Evolutionary conservation across 257 asterid genomes (phyloP).

Genomic region (Plectranthus barbatus): DNA sequence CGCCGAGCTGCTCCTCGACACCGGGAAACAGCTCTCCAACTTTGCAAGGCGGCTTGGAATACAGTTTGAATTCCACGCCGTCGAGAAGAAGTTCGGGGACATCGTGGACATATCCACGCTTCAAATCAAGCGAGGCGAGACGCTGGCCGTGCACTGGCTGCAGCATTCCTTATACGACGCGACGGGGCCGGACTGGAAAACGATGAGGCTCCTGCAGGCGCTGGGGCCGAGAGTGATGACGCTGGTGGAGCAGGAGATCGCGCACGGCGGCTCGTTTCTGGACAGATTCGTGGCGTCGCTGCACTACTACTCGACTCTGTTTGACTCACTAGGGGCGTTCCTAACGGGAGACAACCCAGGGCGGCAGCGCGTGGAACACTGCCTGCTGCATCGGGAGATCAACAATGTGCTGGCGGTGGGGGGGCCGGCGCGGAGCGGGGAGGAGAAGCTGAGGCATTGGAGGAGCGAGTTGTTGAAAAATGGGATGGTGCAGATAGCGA

Average conservation of each 20-base stretch:
- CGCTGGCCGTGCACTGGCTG: slow-evolving; percentile 65
- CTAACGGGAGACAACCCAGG: slow-evolving; percentile 33
- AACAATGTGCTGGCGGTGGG: slow-evolving; percentile 69
- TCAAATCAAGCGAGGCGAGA: slow-evolving; percentile 37
- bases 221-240: slow-evolving; percentile 54
- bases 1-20: slow-evolving; percentile 40
- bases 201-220: slow-evolving; percentile 45
- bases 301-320: slow-evolving; percentile 68
- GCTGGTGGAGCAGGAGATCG: slow-evolving; percentile 64
- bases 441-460: slow-evolving; percentile 67
- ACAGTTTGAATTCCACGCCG: slow-evolving; percentile 57
- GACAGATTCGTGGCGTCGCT: slow-evolving; percentile 73
- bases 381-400: slow-evolving; percentile 51
- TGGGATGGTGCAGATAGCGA: slow-evolving; percentile 51
- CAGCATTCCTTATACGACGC: slow-evolving; percentile 77
- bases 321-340: slow-evolving; percentile 65
- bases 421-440: slow-evolving; percentile 83
- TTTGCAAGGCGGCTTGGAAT: slow-evolving; percentile 61
- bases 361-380: slow-evolving; percentile 50
- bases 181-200: slow-evolving; percentile 66
- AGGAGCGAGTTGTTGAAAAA: slow-evolving; percentile 38
- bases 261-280: slow-evolving; percentile 58
- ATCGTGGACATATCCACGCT: slow-evolving; percentile 30
- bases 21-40: slow-evolving; percentile 52
- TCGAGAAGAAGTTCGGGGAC: slow-evolving; percentile 45